A percentile compares a stretch with the other conserved stretches of the same genome.
Evolutionary conservation across 228 moss, liverwort and hornwort genomes (phyloP).

Genomic region (Sphagnum fallax): DNA sequence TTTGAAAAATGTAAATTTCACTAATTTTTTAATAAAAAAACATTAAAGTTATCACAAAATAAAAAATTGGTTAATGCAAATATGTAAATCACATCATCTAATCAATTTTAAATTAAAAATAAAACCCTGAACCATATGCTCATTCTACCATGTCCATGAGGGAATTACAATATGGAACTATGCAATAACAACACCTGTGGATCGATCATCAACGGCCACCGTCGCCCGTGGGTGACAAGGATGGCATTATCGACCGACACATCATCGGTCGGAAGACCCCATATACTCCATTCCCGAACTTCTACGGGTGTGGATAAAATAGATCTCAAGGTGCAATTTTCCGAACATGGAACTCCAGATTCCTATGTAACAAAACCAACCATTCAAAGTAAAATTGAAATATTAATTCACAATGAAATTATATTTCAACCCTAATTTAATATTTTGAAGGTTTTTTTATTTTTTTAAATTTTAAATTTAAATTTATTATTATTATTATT

Average conservation of each 20-base stretch:
- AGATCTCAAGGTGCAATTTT: constrained; percentile 57
- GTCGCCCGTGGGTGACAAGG: constrained; percentile 58
- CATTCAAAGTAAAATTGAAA: neutral
- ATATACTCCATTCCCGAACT: constrained; percentile 91
- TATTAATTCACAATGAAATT: neutral
- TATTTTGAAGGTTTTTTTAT: too few species aligned
- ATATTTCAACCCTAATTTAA: neutral
- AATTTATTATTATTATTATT: too few species aligned
- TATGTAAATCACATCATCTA: too few species aligned
- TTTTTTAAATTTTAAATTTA: too few species aligned
- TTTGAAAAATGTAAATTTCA: too few species aligned
- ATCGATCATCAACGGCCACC: constrained; percentile 96
- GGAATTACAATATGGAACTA: too few species aligned
- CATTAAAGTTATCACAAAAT: too few species aligned
- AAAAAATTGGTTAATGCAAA: too few species aligned
- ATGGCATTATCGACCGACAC: constrained; percentile 92
- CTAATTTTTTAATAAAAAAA: too few species aligned
- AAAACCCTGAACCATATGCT: too few species aligned
- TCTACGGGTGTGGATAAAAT: constrained; percentile 75
- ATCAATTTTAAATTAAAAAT: too few species aligned
- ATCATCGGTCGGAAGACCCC: constrained; percentile 87
- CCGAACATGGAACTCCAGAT: constrained; percentile 68
- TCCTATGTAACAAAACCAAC: constrained; percentile 15
- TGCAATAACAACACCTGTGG: constrained; percentile 37
- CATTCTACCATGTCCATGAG: too few species aligned